Evolutionary conservation across 805 yeast species (phyloP).

Genomic region (Starmera amethionina): DNA sequence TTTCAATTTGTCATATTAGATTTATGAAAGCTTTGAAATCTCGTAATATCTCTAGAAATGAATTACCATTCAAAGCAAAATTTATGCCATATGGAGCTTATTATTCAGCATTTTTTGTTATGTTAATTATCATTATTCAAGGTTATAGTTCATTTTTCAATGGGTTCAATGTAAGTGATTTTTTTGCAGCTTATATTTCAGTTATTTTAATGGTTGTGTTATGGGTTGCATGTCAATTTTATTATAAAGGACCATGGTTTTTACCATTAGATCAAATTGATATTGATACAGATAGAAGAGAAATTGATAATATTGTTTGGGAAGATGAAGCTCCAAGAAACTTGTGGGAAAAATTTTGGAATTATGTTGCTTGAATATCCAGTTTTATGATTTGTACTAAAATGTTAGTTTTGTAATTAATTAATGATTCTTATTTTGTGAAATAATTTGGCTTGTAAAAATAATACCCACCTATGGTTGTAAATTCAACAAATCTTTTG

Average conservation of each 20-base stretch:
- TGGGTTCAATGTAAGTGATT: slow-evolving; percentile 35
- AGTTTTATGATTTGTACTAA: background rate
- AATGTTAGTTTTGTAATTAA: background rate
- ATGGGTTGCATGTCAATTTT: slow-evolving; percentile 42
- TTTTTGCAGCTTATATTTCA: slow-evolving; percentile 59
- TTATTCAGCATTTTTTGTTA: slow-evolving; percentile 43
- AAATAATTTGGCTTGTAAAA: too few species aligned
- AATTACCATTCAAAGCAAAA: slow-evolving; percentile 58
- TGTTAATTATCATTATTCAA: slow-evolving; percentile 55
- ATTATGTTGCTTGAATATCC: slow-evolving; percentile 10
- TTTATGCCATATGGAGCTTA: slow-evolving; percentile 57
- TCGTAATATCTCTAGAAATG: slow-evolving; percentile 53
- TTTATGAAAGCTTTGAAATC: slow-evolving; percentile 50
- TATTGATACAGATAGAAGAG: slow-evolving; percentile 53
- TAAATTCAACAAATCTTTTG: too few species aligned
- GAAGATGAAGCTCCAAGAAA: slow-evolving; percentile 42
- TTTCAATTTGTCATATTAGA: slow-evolving; percentile 48
- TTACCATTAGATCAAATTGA: slow-evolving; percentile 49
- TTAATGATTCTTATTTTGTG: background rate
- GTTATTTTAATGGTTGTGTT: slow-evolving; percentile 40
- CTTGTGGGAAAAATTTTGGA: slow-evolving; percentile 48
- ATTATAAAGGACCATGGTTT: slow-evolving; percentile 36
- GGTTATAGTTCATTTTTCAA: slow-evolving; percentile 55
- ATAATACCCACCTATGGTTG: too few species aligned
- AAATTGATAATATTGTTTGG: slow-evolving; percentile 44